Conservation (phyloP, 2,329 filamentous ascomycete genomes). For the Claviceps citrina region DNA sequence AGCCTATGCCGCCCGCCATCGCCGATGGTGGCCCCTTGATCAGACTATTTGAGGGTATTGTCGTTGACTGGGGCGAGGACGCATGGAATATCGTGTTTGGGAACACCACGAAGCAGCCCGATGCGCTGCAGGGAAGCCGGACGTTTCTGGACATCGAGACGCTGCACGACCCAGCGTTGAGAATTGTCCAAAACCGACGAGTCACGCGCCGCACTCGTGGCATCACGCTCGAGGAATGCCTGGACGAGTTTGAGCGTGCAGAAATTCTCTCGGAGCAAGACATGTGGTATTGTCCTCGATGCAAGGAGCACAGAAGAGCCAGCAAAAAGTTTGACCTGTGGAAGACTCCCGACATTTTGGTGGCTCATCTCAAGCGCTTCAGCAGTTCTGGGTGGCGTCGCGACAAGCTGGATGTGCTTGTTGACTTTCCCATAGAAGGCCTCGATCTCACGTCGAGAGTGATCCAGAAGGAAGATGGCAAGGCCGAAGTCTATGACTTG, state of each 20-base stretch:
- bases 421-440: conserved; percentile 81
- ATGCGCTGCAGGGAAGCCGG: conserved; percentile 40
- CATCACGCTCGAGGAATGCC: conserved; percentile 73
- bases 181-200: conserved; percentile 46
- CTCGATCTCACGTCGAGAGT: conserved; percentile 71
- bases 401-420: conserved; percentile 80
- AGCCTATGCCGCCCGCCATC: conserved; percentile 23
- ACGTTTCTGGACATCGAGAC: conserved; percentile 40
- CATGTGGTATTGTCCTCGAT: conserved; percentile 92
- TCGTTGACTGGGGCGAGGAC: conserved; percentile 70
- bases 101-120: conserved; percentile 15
- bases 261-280: conserved; percentile 91
- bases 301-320: conserved; percentile 82
- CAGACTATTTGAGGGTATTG: conserved; percentile 65
- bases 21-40: conserved; percentile 48
- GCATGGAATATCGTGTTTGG: conserved; percentile 59
- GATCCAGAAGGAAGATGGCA: conserved; percentile 63
- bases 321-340: conserved; percentile 95
- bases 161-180: conserved; percentile 48
- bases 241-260: conserved; percentile 86
- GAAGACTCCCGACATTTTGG: conserved; percentile 89
- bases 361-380: conserved; percentile 92
- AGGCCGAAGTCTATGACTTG: conserved; percentile 75
- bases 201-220: conserved; percentile 43
- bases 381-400: conserved; percentile 67